Base-by-base conservation (phyloP, 177 flowering plant species). In the Vitis hybrid region DNA sequence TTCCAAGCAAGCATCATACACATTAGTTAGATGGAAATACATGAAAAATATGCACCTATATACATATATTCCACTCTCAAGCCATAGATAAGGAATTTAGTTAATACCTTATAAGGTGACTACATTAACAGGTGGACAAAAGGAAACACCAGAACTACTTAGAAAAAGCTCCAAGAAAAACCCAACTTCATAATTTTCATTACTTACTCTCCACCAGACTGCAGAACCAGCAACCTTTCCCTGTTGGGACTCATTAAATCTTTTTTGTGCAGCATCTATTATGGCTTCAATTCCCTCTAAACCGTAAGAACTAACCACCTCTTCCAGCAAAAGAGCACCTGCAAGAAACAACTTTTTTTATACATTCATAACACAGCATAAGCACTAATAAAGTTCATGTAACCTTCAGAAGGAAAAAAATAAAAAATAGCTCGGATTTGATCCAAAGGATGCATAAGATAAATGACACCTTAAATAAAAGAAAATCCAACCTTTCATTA, bases 131-230 rank as follows among this genome's bases (percentile, higher is more conserved):
- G 30, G 30, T 26, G 30, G 30, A 26, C 30, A 3, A 26, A 26
- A 26, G 30, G 30, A 26, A 26, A 26, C 30, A 26, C 45, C 45
- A 39, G 45, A 39, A 39, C 45, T 39, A 39, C 4, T 39, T 39
- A 39, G 45, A 39, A 39, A 39, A 6, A 39, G 45, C 45, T 39
- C 45, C 45, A 39, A 39, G 45, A 39, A 39, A 39, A 39, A 39
- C 45, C 45, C 45, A 39, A 39, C 45, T 39, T 39, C 45, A 39
- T 39, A 61, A 64, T 14, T 18, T 52, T 64, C 17, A 58, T 18
- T 63, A 83, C 94, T 84, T 85, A 95, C 98, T 73, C 90, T 89
- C 99, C 99, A 95, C 99, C 98, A 95, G 65, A 65, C 75, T 62
- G 82, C 32, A 70, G 90, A 86, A 69, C 98, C 97, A 68, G 86